Evolutionary conservation across 2,329 filamentous ascomycete genomes (phyloP).

Genomic region (Cercospora citrullina): DNA sequence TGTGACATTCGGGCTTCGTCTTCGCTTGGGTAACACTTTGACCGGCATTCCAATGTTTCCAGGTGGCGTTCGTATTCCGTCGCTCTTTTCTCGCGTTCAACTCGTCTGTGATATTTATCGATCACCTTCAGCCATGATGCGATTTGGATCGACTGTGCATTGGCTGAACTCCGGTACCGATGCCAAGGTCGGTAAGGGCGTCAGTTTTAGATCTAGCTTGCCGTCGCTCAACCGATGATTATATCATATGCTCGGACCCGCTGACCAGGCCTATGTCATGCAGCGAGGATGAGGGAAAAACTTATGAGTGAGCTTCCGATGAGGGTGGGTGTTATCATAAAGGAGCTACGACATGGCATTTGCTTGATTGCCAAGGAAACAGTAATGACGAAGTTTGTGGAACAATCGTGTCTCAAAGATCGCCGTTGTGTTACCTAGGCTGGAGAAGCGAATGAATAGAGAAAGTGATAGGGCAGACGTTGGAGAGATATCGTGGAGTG

Average conservation of each 20-base stretch:
- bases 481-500: not conserved
- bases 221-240: not conserved
- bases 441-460: not conserved
- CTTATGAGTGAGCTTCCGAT: not conserved
- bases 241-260: not conserved
- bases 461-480: not conserved
- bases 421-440: not conserved
- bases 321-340: not conserved
- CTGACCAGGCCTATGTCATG: not conserved
- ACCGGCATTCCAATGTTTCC: not conserved
- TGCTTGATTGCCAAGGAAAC: conserved; percentile 5
- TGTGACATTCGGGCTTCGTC: not conserved
- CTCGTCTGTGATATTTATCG: not conserved
- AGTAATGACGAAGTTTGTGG: not conserved
- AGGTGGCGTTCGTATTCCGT: not conserved
- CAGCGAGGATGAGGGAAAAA: not conserved
- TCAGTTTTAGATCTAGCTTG: not conserved
- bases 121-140: not conserved
- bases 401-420: not conserved
- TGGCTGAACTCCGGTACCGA: conserved; percentile 2
- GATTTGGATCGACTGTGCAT: conserved; percentile 1
- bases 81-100: not conserved
- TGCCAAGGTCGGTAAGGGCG: not conserved
- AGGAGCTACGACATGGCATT: not conserved
- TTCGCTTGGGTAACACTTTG: not conserved